Conservation (phyloP, 352 stramenopile genomes). For the Globisporangium emineosum region DNA sequence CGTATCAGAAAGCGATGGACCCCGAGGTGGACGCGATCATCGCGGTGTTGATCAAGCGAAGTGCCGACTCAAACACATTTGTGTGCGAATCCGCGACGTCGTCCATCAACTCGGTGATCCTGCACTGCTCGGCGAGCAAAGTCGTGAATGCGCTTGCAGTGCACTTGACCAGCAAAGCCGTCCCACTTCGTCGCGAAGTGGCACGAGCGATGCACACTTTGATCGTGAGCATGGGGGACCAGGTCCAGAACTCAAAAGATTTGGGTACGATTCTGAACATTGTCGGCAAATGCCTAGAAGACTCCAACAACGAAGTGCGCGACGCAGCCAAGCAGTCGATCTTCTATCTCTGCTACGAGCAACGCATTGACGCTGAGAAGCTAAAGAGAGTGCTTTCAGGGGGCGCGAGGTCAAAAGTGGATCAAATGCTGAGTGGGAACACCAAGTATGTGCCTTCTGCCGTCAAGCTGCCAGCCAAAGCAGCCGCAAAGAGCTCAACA, state of each 20-base stretch:
- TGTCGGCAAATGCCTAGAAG: constrained; percentile 62
- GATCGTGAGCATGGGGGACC: constrained; percentile 36
- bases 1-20: constrained; percentile 50
- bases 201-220: constrained; percentile 50
- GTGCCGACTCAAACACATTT: constrained; percentile 69
- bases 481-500: constrained; percentile 3
- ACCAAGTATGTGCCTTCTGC: constrained; percentile 23
- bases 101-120: constrained; percentile 45
- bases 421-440: constrained; percentile 37
- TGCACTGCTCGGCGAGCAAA: constrained; percentile 48
- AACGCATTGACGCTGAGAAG: constrained; percentile 34
- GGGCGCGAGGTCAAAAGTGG: constrained; percentile 40
- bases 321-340: constrained; percentile 62
- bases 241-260: constrained; percentile 38
- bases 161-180: constrained; percentile 46
- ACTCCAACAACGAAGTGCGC: constrained; percentile 77
- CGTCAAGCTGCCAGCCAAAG: constrained; percentile 7
- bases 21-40: constrained; percentile 57
- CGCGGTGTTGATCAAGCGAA: constrained; percentile 60
- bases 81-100: constrained; percentile 58
- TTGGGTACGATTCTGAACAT: constrained; percentile 34
- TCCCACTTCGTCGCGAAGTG: constrained; percentile 59
- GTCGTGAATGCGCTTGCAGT: constrained; percentile 39
- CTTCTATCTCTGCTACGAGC: constrained; percentile 40
- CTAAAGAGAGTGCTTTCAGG: constrained; percentile 58